Evolutionary conservation across 495 filamentous ascomycete genomes (phyloP), one percentile per base, ranked within the genome.

Genomic region (Xylaria cubensis): DNA sequence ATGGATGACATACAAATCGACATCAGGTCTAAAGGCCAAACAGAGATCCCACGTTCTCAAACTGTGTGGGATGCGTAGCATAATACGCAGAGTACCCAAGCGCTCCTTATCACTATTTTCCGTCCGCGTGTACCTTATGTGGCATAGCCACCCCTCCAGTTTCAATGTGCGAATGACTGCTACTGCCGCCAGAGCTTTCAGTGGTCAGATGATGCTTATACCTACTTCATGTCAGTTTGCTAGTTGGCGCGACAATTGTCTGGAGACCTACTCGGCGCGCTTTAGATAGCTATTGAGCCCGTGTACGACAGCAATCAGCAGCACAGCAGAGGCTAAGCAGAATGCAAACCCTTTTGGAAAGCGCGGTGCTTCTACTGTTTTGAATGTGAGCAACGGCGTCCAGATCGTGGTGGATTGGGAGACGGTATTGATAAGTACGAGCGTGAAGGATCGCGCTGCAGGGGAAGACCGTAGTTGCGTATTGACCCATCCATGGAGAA

Each of bases 271-370:
- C 58, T 62, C 58, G 34, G 58, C 58, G 19, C 58, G 58, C 46
- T 70, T 74, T 39, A 81, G 61, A 50, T 73, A 81, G 50, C 74
- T 65, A 5, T 75, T 70, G 59, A 84, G 72, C 9, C 74, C 46
- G 78, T 85, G 83, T 51, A 82, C 77, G 36, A 78, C 64, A 7
- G 74, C 41, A 68, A 87, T 84, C 74, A 87, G 74, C 26, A 77
- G 83, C 59, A 86, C 74, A 2, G 84, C 82, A 75, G 82, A 84
- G 1, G 67, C 85, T 68, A 87, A 71, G 17, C 83, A 82, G 73
- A 86, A 87, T 3, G 84, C 78, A 72, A 84, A 85, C 0, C 85
- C 85, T 72, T 86, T 86, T 34, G 75, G 81, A 73, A 85, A 87
- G 13, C 82, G 74, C 26, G 85, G 84, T 17, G 64, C 76, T 53